Evolutionary conservation across 1,284 basidiomycete species (phyloP).

Genomic region (Anthracocystis walkeri): DNA sequence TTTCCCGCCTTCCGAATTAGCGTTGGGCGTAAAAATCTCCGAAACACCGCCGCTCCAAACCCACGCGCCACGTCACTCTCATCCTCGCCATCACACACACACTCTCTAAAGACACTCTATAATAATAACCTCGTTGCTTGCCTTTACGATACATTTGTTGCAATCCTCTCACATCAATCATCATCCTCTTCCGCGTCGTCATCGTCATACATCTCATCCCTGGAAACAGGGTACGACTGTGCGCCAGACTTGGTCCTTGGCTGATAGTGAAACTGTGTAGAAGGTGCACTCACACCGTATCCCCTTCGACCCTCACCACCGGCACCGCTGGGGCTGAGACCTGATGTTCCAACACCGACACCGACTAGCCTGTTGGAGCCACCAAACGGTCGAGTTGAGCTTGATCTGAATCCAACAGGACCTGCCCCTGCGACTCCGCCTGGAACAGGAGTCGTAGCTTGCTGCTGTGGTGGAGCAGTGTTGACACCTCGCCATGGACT

Average conservation of each 20-base stretch:
- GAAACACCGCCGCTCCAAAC: neutral
- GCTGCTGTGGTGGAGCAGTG: slow-evolving; percentile 2
- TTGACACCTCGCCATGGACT: slow-evolving; percentile 43
- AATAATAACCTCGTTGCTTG: neutral
- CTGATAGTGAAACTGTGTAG: slow-evolving; percentile 40
- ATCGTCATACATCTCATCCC: slow-evolving; percentile 30
- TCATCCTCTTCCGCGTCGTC: slow-evolving; percentile 26
- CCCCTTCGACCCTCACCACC: slow-evolving; percentile 21
- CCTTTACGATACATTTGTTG: neutral
- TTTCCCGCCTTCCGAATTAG: slow-evolving; percentile 1
- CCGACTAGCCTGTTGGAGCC: slow-evolving; percentile 18
- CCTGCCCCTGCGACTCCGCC: neutral
- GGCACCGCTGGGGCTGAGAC: slow-evolving; percentile 4
- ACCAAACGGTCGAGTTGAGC: slow-evolving; percentile 24
- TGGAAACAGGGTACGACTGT: slow-evolving; percentile 26
- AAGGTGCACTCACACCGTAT: slow-evolving; percentile 37
- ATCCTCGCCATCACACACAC: slow-evolving; percentile 6
- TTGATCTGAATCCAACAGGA: slow-evolving; percentile 21
- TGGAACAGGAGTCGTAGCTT: neutral
- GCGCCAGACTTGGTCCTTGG: slow-evolving; percentile 3
- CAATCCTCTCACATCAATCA: neutral
- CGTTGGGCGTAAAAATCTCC: slow-evolving; percentile 5
- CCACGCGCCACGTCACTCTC: slow-evolving; percentile 13
- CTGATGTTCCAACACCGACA: slow-evolving; percentile 14
- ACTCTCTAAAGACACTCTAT: neutral